Evolutionary conservation across 805 yeast species (phyloP).

Genomic region (Starmerella vitae): DNA sequence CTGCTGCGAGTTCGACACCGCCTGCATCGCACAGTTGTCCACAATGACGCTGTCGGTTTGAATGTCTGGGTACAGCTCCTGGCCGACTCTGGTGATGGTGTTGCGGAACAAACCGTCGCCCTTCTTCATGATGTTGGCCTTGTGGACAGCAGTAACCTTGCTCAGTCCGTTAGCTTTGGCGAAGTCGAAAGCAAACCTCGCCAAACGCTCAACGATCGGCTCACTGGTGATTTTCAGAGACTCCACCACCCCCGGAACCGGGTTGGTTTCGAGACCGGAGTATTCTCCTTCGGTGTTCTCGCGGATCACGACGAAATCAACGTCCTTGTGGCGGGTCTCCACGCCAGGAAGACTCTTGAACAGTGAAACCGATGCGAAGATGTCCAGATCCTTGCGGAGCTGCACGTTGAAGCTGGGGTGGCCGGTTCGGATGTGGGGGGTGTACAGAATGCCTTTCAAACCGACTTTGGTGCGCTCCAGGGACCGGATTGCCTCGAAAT

Average conservation of each 20-base stretch:
- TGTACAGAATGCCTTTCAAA: conserved; percentile 87
- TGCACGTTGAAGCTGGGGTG: conserved; percentile 89
- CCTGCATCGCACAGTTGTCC: conserved; percentile 98
- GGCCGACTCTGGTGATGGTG: conserved; percentile 78
- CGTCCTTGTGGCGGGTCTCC: conserved; percentile 71
- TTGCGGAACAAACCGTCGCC: conserved; percentile 96
- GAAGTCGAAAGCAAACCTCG: conserved; percentile 92
- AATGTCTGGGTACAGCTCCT: conserved; percentile 61
- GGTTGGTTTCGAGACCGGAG: conserved; percentile 89
- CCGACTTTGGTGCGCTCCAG: conserved; percentile 94
- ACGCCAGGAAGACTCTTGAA: conserved; percentile 93
- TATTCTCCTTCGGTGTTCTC: conserved; percentile 99
- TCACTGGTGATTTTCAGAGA: conserved; percentile 89
- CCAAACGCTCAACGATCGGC: conserved; percentile 91
- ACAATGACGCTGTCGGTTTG: conserved; percentile 86
- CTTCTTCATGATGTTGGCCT: conserved; percentile 97
- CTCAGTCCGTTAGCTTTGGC: conserved; percentile 86
- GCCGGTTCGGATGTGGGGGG: conserved; percentile 67
- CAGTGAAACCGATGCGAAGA: conserved; percentile 87
- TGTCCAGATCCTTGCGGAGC: conserved; percentile 88
- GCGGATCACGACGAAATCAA: conserved; percentile 79
- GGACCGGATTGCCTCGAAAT: conserved; percentile 76
- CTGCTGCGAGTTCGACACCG: conserved; percentile 95
- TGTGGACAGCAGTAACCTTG: conserved; percentile 91
- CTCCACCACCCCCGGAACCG: conserved; percentile 87